phyloP scores from a whole-genome alignment of 1,284 basidiomycete genomes.

The Thecaphora thlaspeos region DNA sequence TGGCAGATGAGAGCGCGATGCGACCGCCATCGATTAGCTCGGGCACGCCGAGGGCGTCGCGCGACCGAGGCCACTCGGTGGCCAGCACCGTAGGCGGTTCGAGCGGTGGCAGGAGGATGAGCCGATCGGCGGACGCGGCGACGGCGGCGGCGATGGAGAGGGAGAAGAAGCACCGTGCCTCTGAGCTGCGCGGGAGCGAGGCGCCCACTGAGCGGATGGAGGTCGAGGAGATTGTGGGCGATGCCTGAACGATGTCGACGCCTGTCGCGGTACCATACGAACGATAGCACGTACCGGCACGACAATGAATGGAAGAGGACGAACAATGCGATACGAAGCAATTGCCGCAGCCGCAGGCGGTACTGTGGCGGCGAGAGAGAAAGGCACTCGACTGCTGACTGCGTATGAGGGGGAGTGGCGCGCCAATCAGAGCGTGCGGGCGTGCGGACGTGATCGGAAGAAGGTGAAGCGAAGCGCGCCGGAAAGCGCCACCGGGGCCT shows the following conservation, averaged over 20 bases:
- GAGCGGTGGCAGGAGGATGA: neutral
- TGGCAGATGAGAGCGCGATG: neutral
- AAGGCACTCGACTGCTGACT: no score
- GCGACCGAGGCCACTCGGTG: neutral
- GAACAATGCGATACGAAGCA: no score
- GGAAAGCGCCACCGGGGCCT: no score
- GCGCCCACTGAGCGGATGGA: conserved; percentile 22
- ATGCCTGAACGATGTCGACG: conserved; percentile 12
- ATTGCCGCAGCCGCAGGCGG: no score
- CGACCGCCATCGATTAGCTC: conserved; percentile 18
- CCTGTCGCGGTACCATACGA: no score
- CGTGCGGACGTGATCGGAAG: no score
- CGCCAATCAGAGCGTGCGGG: no score
- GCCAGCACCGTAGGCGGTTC: neutral
- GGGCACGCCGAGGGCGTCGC: neutral
- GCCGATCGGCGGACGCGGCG: neutral
- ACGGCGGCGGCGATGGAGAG: neutral
- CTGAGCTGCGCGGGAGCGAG: conserved; percentile 10
- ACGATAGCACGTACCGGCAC: no score
- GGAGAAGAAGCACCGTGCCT: neutral
- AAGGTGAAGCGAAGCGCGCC: no score
- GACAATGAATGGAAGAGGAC: no score
- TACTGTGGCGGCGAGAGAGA: no score
- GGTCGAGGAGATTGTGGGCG: conserved; percentile 31
- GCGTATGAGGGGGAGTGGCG: no score